phyloP scores from a whole-genome alignment of 129 eudicot genomes.

The Chrysanthemum lavandulifolium region DNA sequence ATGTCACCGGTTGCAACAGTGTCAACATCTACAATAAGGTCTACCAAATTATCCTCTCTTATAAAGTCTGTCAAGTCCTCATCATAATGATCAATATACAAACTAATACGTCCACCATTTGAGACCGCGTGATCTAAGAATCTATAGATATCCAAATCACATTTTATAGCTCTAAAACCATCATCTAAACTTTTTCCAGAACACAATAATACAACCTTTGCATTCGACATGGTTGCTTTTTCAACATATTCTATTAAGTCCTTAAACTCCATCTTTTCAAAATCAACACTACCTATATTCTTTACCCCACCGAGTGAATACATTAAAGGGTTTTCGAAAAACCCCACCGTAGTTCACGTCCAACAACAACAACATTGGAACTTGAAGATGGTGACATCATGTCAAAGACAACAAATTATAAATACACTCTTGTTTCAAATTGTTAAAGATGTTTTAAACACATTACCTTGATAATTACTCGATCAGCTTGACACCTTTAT shows the following conservation, averaged over 20 bases:
- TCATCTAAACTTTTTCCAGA: neutral
- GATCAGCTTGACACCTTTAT: too few species aligned
- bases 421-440: too few species aligned
- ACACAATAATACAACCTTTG: conserved; percentile 12
- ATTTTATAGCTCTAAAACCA: conserved; percentile 10
- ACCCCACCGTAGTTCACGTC: too few species aligned
- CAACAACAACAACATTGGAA: neutral
- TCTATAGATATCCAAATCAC: conserved; percentile 14
- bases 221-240: neutral
- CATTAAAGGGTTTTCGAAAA: neutral
- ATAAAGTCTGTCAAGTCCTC: neutral
- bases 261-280: neutral
- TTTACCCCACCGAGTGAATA: neutral
- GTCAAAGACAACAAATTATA: too few species aligned
- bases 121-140: conserved; percentile 5
- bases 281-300: conserved; percentile 1
- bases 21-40: neutral
- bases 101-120: conserved; percentile 3
- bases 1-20: neutral
- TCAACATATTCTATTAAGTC: neutral
- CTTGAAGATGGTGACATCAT: neutral
- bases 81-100: conserved; percentile 2
- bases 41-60: neutral
- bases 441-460: too few species aligned
- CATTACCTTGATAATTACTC: too few species aligned